A percentile compares a stretch with the other conserved stretches of the same genome.
Evolutionary conservation across 2,329 filamentous ascomycete genomes (phyloP).

Genomic region (Cercospora canescens): DNA sequence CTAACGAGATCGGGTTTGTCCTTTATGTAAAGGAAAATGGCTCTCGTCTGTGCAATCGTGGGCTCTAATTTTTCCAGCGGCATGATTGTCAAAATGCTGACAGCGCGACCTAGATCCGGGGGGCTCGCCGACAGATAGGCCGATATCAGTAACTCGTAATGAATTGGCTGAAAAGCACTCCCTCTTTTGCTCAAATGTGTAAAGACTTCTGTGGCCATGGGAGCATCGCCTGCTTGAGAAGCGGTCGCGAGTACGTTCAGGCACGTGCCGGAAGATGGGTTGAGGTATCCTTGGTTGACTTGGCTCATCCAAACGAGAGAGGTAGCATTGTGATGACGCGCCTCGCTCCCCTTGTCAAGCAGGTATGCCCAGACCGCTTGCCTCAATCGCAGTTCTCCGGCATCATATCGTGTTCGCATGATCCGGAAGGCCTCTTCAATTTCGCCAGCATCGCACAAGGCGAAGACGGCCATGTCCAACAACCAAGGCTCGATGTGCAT

Average conservation of each 20-base stretch:
- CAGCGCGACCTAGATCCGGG: slow-evolving; percentile 62
- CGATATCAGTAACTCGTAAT: slow-evolving; percentile 79
- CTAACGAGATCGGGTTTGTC: slow-evolving; percentile 48
- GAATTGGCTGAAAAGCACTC: slow-evolving; percentile 61
- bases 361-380: slow-evolving; percentile 66
- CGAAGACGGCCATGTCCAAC: slow-evolving; percentile 73
- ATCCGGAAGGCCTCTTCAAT: slow-evolving; percentile 74
- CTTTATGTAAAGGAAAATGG: slow-evolving; percentile 60
- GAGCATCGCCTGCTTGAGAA: slow-evolving; percentile 65
- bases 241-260: slow-evolving; percentile 71
- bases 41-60: slow-evolving; percentile 61
- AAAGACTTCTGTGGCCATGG: slow-evolving; percentile 71
- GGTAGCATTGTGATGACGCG: slow-evolving; percentile 61
- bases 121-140: slow-evolving; percentile 60
- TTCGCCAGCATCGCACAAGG: slow-evolving; percentile 70
- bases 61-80: slow-evolving; percentile 60
- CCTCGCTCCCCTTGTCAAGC: slow-evolving; percentile 71
- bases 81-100: slow-evolving; percentile 75
- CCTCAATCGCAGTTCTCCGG: slow-evolving; percentile 46
- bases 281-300: slow-evolving; percentile 60
- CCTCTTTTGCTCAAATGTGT: slow-evolving; percentile 61
- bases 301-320: slow-evolving; percentile 69
- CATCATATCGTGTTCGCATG: slow-evolving; percentile 58
- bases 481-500: slow-evolving; percentile 68
- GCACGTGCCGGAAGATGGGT: slow-evolving; percentile 65